Evolutionary conservation across 2,329 filamentous ascomycete genomes (phyloP), one percentile per base, ranked within the genome.

Genomic region (Albifimbria verrucaria): DNA sequence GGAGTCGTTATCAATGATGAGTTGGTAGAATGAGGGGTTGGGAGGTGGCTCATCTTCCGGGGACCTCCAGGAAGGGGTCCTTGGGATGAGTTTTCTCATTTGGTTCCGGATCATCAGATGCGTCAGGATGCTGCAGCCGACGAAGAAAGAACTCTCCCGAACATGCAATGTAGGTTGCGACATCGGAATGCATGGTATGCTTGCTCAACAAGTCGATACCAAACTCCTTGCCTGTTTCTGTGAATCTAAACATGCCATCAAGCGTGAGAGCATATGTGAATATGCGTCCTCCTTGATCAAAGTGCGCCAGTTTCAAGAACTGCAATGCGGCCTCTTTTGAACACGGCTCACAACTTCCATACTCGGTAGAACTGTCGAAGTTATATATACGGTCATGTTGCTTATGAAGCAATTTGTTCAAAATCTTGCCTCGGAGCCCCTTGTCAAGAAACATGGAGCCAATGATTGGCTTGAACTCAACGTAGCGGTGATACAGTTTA

Each of bases 151-250:
- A 97, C 66, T 97, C 93, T 42, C 93, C 93, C 1, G 89, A 91
- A 67, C 87, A 97, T 21, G 92, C 93, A 58, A 97, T 90, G 68
- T 96, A 96, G 2, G 90, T 88, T 32, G 86, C 89, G 2, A 96
- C 92, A 68, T 97, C 87, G 59, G 90, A 93, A 73, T 97, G 93
- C 91, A 97, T 96, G 41, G 91, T 96, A 70, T 97, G 93, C 69
- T 97, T 97, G 69, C 87, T 92, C 63, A 97, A 73, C 69, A 97
- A 77, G 72, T 97, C 93, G 63, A 97, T 91, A 50, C 92, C 91
- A 55, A 97, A 97, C 64, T 97, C 92, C 62, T 94, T 94, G 25
- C 93, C 93, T 0, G 93, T 97, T 70, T 97, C 93, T 1, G 93
- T 97, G 72, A 97, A 97, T 45, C 92, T 87, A 65, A 95, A 82